Conservation (phyloP, 768 basidiomycete genomes). For the Tremella yokohamensis region DNA sequence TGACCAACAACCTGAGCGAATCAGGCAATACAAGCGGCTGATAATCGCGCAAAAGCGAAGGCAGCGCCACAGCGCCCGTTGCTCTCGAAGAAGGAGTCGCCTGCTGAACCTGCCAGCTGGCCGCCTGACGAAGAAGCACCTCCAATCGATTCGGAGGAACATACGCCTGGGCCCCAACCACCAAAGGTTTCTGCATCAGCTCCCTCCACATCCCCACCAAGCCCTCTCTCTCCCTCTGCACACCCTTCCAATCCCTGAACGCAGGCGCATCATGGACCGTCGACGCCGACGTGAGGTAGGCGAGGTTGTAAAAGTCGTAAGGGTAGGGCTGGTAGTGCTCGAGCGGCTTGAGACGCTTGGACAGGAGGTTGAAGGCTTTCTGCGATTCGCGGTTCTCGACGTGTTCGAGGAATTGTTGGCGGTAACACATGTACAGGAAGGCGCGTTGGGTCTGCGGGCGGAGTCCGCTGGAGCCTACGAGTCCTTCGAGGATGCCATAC, state of each 20-base stretch:
- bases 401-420: constrained; percentile 49
- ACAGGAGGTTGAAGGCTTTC: constrained; percentile 48
- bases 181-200: constrained; percentile 24
- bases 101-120: constrained; percentile 40
- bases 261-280: constrained; percentile 46
- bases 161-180: not conserved
- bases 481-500: constrained; percentile 36
- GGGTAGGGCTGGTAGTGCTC: constrained; percentile 50
- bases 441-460: constrained; percentile 42
- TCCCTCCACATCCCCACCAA: constrained; percentile 42
- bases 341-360: constrained; percentile 49
- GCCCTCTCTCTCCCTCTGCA: constrained; percentile 40
- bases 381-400: constrained; percentile 46
- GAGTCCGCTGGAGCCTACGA: constrained; percentile 33
- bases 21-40: constrained; percentile 34
- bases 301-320: constrained; percentile 48
- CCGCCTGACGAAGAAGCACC: constrained; percentile 44
- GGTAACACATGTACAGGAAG: constrained; percentile 45
- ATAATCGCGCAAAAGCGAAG: constrained; percentile 36
- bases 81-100: not conserved
- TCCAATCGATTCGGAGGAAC: constrained; percentile 28
- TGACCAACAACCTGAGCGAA: constrained; percentile 17
- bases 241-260: constrained; percentile 47
- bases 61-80: not conserved
- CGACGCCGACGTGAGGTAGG: constrained; percentile 48